A percentile compares a stretch with the other conserved stretches of the same genome.
Conservation (phyloP, 2,329 filamentous ascomycete genomes). For the Monilinia vaccinii-corymbosi region DNA sequence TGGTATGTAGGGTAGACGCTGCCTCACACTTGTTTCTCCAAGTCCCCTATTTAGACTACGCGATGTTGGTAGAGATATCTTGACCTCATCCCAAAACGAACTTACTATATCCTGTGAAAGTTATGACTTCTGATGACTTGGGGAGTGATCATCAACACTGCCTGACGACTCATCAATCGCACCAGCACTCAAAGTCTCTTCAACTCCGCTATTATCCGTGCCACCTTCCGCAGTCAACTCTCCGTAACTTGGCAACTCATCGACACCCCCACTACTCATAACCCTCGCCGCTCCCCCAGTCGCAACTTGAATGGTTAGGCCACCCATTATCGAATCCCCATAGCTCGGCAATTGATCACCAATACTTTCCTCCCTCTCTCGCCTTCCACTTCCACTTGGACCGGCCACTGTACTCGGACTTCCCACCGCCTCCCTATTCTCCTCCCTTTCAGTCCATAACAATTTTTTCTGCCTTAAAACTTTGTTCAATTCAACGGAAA, state of each 20-base stretch:
- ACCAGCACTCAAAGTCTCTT: background rate
- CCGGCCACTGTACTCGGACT: background rate
- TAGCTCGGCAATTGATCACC: conserved; percentile 1
- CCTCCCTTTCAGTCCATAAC: conserved; percentile 11
- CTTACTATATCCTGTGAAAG: background rate
- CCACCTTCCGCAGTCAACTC: background rate
- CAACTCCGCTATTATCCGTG: background rate
- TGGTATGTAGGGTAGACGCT: too few species aligned
- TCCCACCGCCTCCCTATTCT: conserved; percentile 5
- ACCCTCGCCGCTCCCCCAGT: background rate
- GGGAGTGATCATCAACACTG: background rate
- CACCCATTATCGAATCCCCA: background rate
- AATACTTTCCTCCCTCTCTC: background rate
- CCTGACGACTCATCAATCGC: background rate
- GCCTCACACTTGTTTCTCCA: too few species aligned
- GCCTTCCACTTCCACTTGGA: background rate
- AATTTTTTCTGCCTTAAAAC: conserved; percentile 6
- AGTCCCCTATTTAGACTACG: background rate
- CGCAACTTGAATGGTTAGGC: background rate
- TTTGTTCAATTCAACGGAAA: background rate
- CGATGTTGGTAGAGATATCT: background rate
- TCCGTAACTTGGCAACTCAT: background rate
- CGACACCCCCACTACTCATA: background rate
- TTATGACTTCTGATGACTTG: background rate
- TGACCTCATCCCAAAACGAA: background rate